Conservation (phyloP, 371 early-diverging fungal genomes). For the Mortierella sp. region DNA sequence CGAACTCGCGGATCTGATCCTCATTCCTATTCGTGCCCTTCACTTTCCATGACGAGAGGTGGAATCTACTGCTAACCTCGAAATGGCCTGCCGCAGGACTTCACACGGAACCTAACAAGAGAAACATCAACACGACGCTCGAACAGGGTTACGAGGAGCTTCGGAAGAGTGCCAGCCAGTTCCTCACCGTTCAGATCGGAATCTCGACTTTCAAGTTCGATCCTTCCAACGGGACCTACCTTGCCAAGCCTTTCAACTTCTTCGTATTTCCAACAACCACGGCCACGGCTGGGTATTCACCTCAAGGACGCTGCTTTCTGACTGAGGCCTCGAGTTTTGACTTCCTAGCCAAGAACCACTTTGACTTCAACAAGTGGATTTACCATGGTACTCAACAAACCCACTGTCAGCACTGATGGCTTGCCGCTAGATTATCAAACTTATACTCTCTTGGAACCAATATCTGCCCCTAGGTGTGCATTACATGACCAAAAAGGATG, state of each 20-base stretch:
- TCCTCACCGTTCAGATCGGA: slow-evolving; percentile 77
- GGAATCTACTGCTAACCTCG: background rate
- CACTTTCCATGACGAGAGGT: background rate
- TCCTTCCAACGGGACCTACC: slow-evolving; percentile 65
- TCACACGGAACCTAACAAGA: slow-evolving; percentile 35
- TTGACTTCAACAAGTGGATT: slow-evolving; percentile 87
- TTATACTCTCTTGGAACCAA: no score
- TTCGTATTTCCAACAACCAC: slow-evolving; percentile 84
- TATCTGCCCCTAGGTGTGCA: slow-evolving; percentile 67
- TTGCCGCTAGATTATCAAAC: no score
- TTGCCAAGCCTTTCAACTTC: slow-evolving; percentile 88
- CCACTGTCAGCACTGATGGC: background rate
- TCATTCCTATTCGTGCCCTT: no score
- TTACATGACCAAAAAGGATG: slow-evolving; percentile 75
- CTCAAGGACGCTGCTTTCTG: slow-evolving; percentile 71
- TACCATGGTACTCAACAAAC: slow-evolving; percentile 54
- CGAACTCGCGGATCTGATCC: background rate
- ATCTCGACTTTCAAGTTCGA: slow-evolving; percentile 82
- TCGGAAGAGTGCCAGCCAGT: slow-evolving; percentile 41
- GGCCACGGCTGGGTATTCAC: slow-evolving; percentile 61
- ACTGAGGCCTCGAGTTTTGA: slow-evolving; percentile 80
- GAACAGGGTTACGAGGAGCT: slow-evolving; percentile 48
- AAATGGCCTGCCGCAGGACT: slow-evolving; percentile 18
- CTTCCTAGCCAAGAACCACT: slow-evolving; percentile 78
- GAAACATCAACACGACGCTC: slow-evolving; percentile 29